Evolutionary conservation across 257 asterid species (phyloP).

Genomic region (Lantana camara): DNA sequence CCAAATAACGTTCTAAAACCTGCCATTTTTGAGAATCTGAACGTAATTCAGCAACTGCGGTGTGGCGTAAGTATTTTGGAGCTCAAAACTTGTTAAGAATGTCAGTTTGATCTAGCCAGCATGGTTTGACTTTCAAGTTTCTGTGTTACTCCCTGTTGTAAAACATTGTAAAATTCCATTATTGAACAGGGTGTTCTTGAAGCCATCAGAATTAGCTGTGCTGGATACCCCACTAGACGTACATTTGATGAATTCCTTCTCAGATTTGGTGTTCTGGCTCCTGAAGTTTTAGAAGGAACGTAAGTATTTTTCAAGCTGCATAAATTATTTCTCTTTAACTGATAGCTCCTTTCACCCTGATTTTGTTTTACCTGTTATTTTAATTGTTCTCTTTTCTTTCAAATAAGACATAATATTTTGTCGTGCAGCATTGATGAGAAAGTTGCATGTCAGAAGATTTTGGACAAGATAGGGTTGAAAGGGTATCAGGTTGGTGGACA

Average conservation of each 20-base stretch:
- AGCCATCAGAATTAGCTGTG: slow-evolving; percentile 4
- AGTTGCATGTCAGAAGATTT: slow-evolving; percentile 68
- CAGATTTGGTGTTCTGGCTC: slow-evolving; percentile 3
- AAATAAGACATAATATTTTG: slow-evolving; percentile 7
- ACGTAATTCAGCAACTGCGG: slow-evolving; percentile 83
- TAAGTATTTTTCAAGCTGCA: neutral
- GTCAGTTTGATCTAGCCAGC: slow-evolving; percentile 1
- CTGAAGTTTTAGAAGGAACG: slow-evolving; percentile 31
- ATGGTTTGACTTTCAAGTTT: neutral
- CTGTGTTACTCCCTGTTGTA: slow-evolving; percentile 2
- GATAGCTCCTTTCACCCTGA: neutral
- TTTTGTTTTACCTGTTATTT: slow-evolving; percentile 12
- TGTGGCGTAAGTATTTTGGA: slow-evolving; percentile 81
- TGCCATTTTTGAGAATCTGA: slow-evolving; percentile 80
- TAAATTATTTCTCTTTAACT: neutral
- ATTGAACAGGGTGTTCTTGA: neutral
- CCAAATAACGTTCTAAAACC: slow-evolving; percentile 88
- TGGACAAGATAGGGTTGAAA: slow-evolving; percentile 71
- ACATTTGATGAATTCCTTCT: slow-evolving; percentile 4
- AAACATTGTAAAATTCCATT: neutral
- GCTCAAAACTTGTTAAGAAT: slow-evolving; percentile 26
- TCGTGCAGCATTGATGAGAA: slow-evolving; percentile 66
- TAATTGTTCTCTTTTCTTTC: slow-evolving; percentile 18
- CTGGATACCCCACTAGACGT: slow-evolving; percentile 4
- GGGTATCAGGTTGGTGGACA: slow-evolving; percentile 74